These are phyloP conservation scores for Penicillium coffeae DNA, from an alignment of 495 filamentous ascomycete genomes.

Conservation along the genomic window DNA sequence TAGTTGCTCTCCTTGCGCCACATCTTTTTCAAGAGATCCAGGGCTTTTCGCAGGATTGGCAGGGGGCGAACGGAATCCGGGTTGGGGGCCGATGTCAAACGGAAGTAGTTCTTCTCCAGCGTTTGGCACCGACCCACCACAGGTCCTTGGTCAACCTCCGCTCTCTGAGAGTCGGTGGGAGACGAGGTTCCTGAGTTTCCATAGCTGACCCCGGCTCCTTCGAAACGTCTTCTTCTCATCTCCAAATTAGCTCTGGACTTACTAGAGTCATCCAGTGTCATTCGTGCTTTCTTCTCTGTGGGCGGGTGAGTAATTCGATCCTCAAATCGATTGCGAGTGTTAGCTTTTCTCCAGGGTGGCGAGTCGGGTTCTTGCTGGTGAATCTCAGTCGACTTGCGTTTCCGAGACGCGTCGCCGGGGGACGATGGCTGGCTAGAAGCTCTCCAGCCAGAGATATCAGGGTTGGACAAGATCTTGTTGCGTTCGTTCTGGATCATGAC, in stretches of 20 bases:
- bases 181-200: slow-evolving; percentile 42
- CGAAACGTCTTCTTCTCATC: slow-evolving; percentile 84
- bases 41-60: slow-evolving; percentile 69
- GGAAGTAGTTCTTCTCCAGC: slow-evolving; percentile 93
- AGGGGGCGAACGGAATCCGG: slow-evolving; percentile 86
- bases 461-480: slow-evolving; percentile 37
- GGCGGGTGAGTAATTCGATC: slow-evolving; percentile 66
- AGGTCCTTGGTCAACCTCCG: slow-evolving; percentile 62
- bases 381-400: slow-evolving; percentile 75
- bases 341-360: slow-evolving; percentile 74
- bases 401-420: slow-evolving; percentile 47
- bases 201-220: slow-evolving; percentile 54
- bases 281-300: slow-evolving; percentile 59
- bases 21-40: slow-evolving; percentile 87
- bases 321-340: slow-evolving; percentile 61
- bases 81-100: slow-evolving; percentile 83
- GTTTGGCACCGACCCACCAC: slow-evolving; percentile 78
- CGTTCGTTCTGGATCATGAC: slow-evolving; percentile 76
- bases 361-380: slow-evolving; percentile 40
- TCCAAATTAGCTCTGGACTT: slow-evolving; percentile 86
- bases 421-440: slow-evolving; percentile 26
- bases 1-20: slow-evolving; percentile 95
- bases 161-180: slow-evolving; percentile 56
- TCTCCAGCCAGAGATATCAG: slow-evolving; percentile 36
- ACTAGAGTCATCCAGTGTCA: slow-evolving; percentile 57